phyloP scores from a whole-genome alignment of 2,329 filamentous ascomycete genomes.

The Trichoderma atrobrunneum region DNA sequence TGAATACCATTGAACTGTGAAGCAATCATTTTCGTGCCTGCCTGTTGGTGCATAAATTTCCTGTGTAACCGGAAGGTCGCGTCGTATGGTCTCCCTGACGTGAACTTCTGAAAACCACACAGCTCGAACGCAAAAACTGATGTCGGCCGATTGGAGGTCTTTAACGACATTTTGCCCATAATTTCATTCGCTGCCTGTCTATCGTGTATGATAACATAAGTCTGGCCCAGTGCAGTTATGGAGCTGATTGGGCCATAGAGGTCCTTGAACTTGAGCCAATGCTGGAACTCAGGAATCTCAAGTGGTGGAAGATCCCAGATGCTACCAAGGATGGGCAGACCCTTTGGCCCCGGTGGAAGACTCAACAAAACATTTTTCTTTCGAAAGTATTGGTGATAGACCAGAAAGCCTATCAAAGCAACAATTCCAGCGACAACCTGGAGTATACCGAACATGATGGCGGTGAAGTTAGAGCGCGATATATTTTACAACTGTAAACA shows the following conservation, averaged over 20 bases:
- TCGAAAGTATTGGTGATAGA: not conserved
- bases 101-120: constrained; percentile 25
- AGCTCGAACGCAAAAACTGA: constrained; percentile 23
- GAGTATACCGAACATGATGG: not conserved
- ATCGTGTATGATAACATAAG: constrained; percentile 43
- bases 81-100: constrained; percentile 23
- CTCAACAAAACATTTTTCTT: not conserved
- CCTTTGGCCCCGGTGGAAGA: constrained; percentile 29
- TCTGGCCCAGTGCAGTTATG: constrained; percentile 29
- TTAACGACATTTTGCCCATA: constrained; percentile 29
- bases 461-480: not conserved
- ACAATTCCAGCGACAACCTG: not conserved
- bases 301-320: constrained; percentile 41
- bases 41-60: constrained; percentile 31
- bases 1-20: constrained; percentile 26
- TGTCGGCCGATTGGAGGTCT: constrained; percentile 23
- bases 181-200: constrained; percentile 35
- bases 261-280: constrained; percentile 36
- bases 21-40: constrained; percentile 27
- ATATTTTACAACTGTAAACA: not conserved
- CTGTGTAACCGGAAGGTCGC: constrained; percentile 25
- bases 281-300: constrained; percentile 30
- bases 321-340: constrained; percentile 44
- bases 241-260: constrained; percentile 31
- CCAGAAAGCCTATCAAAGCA: not conserved